phyloP scores from a whole-genome alignment of 306 rosid genomes.

The Lathyrus aphaca region DNA sequence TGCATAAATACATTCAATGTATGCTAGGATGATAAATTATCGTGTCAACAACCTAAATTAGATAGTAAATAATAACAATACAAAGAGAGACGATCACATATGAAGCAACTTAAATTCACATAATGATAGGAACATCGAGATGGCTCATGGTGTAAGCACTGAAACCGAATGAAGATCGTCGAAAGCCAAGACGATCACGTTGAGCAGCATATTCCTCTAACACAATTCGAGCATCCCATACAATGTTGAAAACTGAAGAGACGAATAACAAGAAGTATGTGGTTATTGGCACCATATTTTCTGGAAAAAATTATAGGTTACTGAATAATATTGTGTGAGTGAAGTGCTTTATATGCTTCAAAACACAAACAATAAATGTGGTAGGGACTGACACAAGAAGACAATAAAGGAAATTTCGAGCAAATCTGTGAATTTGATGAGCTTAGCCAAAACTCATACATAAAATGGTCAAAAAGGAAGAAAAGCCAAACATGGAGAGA shows the following conservation, averaged over 20 bases:
- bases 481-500: no score
- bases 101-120: slow-evolving; percentile 1
- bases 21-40: no score
- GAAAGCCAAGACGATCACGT: slow-evolving; percentile 13
- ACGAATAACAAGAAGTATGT: slow-evolving; percentile 32
- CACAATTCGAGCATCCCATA: slow-evolving; percentile 29
- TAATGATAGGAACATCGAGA: slow-evolving; percentile 34
- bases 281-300: slow-evolving; percentile 43
- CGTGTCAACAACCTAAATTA: no score
- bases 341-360: background rate
- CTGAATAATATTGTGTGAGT: background rate
- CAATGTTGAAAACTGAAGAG: slow-evolving; percentile 36
- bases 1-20: no score
- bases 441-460: background rate
- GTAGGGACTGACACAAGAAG: background rate
- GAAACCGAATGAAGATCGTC: background rate
- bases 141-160: slow-evolving; percentile 14
- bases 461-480: no score
- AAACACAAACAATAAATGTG: background rate
- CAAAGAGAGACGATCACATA: no score
- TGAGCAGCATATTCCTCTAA: slow-evolving; percentile 19
- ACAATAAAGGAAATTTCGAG: slow-evolving; percentile 9
- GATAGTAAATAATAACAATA: no score
- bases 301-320: background rate
- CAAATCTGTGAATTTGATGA: background rate